Base-by-base conservation (phyloP, 1,139 yeast species). In the Martiniozyma asiatica region DNA sequence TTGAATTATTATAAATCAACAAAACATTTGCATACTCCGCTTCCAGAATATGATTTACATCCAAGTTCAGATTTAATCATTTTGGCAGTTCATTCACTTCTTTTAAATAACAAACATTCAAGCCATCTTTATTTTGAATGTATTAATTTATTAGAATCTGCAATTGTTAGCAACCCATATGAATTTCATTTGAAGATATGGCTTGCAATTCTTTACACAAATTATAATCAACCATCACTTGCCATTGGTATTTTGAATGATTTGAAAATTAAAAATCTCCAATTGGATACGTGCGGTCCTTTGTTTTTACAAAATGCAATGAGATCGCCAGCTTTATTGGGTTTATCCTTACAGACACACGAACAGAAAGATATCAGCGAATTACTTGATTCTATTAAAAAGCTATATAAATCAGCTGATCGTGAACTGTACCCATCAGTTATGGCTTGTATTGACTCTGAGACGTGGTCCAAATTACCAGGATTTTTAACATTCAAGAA, bases 201-300 rank as follows among this genome's bases (percentile, higher is more conserved):
- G 89, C 58, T 85, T 25, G 62, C 81, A 32, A 65, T 72, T 23
- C 50, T 84, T 4, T 80, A 81, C 49, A 59, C 69, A 11, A 55
- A 65, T 22, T 48, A 84, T 8, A 84, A 85, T 27, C 60, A 73
- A 8, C 61, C 61, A 22, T 51, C 65, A 3, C 51, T 59, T 27
- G 74, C 89, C 4, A 44, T 56, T 11, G 56, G 56, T 8, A 69
- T 73, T 32, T 75, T 65, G 47, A 58, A 68, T 6, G 45, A 59
- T 0, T 56, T 89, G 31, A 69, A 73, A 27, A 68, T 85, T 38
- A 81, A 79, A 45, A 77, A 77, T 59, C 56, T 85, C 9, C 98
- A 89, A 52, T 63, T 68, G 38, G 97, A 89, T 47, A 72, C 89
- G 0, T 53, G 85, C 32, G 66, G 75, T 11, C 75, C 78, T 39